Evolutionary conservation across 2,329 filamentous ascomycete species (phyloP).

Genomic region (Microthyrium microscopicum): DNA sequence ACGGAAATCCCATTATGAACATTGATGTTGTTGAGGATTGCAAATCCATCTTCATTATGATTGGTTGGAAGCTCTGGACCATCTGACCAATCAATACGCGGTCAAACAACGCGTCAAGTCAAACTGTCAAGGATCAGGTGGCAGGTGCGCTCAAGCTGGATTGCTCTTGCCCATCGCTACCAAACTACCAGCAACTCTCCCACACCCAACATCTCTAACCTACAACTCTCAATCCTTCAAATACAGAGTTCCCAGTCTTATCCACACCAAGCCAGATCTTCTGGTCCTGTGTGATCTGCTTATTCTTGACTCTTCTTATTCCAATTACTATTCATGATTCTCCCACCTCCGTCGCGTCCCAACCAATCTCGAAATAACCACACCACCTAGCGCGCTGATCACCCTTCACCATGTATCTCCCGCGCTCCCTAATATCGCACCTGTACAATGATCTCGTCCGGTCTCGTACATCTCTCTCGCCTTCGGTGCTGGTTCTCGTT

Average conservation of each 20-base stretch:
- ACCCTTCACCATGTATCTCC: slow-evolving; percentile 63
- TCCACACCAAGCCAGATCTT: too few species aligned
- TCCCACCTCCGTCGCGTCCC: neutral
- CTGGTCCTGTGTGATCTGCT: neutral
- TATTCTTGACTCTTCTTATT: neutral
- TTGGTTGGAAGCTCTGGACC: too few species aligned
- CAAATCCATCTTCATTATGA: too few species aligned
- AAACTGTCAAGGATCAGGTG: too few species aligned
- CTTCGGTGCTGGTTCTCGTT: slow-evolving; percentile 79
- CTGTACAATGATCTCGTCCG: slow-evolving; percentile 80
- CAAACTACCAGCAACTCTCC: too few species aligned
- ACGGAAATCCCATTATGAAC: too few species aligned
- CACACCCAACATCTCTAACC: neutral
- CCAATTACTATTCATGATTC: neutral
- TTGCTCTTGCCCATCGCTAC: too few species aligned
- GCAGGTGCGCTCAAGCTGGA: too few species aligned
- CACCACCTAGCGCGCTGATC: too few species aligned
- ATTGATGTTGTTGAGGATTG: too few species aligned
- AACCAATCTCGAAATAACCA: neutral
- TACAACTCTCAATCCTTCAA: neutral
- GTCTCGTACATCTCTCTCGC: slow-evolving; percentile 75
- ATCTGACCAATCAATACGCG: too few species aligned
- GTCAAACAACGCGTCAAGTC: too few species aligned
- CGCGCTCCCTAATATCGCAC: slow-evolving; percentile 72
- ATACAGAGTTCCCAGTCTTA: neutral